These are phyloP conservation scores for Nepenthes mirabilis DNA, from an alignment of 148 eudicot genomes.

Conservation along the genomic window DNA sequence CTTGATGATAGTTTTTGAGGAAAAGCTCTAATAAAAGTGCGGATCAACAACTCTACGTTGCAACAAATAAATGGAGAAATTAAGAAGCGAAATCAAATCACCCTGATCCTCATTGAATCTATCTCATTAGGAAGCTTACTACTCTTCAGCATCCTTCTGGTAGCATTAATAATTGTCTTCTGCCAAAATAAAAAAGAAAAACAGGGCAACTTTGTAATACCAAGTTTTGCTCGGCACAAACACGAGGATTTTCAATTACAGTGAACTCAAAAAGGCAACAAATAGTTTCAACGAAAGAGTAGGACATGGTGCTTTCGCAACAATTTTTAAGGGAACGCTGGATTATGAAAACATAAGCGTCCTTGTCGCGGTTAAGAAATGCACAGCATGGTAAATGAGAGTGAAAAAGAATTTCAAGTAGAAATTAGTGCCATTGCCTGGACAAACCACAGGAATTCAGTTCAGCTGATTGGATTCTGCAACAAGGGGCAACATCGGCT, in stretches of 20 bases:
- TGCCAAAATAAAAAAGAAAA: neutral
- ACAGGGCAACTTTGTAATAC: neutral
- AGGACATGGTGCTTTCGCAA: neutral
- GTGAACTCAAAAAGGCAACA: constrained; percentile 1
- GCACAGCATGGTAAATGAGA: constrained; percentile 5
- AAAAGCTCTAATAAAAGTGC: constrained; percentile 16
- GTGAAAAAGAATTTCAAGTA: constrained; percentile 30
- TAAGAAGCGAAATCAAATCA: neutral
- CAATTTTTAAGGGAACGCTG: neutral
- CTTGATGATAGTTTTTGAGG: constrained; percentile 3
- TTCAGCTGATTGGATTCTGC: constrained; percentile 30
- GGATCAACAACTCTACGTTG: neutral
- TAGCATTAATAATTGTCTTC: neutral
- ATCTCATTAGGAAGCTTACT: neutral
- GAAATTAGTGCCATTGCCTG: constrained; percentile 32
- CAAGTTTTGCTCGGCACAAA: neutral
- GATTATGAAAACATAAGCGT: neutral
- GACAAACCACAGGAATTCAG: constrained; percentile 36
- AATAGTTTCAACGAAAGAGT: neutral
- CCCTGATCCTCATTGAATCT: neutral
- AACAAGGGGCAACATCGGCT: constrained; percentile 29
- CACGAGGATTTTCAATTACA: neutral
- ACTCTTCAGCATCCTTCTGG: constrained; percentile 1
- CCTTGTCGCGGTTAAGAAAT: neutral
- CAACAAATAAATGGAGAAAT: neutral